phyloP scores from a whole-genome alignment of 31 red algal species.

The Asparagopsis taxiformis region DNA sequence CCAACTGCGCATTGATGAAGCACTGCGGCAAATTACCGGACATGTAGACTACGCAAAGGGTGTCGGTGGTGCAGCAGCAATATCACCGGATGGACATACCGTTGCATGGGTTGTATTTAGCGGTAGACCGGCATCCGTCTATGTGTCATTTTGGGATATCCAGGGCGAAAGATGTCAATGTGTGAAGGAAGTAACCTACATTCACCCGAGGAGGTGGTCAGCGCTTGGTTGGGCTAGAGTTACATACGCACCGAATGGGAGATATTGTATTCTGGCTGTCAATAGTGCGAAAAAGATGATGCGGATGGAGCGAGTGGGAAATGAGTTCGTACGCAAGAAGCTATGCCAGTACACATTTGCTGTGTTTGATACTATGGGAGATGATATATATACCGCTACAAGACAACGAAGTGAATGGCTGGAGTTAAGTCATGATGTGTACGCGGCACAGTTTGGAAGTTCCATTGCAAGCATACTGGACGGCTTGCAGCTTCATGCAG shows the following conservation, averaged over 20 bases:
- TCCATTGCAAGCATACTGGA: not conserved
- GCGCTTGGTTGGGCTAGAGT: constrained; percentile 48
- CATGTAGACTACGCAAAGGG: not conserved
- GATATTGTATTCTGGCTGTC: constrained; percentile 21
- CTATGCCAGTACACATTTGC: constrained; percentile 27
- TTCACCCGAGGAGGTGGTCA: constrained; percentile 43
- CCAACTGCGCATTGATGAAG: constrained; percentile 2
- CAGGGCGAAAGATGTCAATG: not conserved
- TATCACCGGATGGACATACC: constrained; percentile 35
- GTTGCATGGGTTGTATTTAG: constrained; percentile 51
- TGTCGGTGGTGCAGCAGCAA: constrained; percentile 32
- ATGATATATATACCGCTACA: not conserved
- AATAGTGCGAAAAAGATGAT: constrained; percentile 44
- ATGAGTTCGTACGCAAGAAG: constrained; percentile 25
- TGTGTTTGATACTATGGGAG: constrained; percentile 20
- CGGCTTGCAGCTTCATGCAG: too few relatives aligned
- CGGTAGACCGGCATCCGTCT: constrained; percentile 17
- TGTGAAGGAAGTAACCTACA: constrained; percentile 10
- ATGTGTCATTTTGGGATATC: not conserved
- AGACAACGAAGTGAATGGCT: constrained; percentile 14
- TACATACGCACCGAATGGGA: constrained; percentile 21
- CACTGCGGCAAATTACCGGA: not conserved
- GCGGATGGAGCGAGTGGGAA: constrained; percentile 34
- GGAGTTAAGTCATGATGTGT: constrained; percentile 9
- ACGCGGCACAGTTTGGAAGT: constrained; percentile 1